Percentiles rank a stretch among this genome's conserved stretches.
phyloP scores from a whole-genome alignment of 2,329 filamentous ascomycete species.

The Coleophoma crateriformis region DNA sequence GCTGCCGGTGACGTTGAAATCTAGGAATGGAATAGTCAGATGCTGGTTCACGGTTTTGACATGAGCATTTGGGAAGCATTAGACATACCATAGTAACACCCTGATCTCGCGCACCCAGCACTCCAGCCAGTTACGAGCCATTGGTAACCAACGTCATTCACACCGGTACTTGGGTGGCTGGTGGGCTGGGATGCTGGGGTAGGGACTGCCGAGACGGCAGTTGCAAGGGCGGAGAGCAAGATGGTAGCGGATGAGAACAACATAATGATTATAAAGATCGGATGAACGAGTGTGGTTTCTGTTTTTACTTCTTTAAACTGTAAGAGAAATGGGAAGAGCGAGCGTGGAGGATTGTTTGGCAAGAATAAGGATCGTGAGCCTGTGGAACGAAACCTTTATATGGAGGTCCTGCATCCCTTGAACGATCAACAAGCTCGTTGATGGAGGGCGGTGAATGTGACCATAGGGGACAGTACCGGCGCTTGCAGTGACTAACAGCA shows the following conservation, averaged over 20 bases:
- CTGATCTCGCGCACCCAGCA: constrained; percentile 5
- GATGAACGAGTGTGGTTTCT: too few species aligned
- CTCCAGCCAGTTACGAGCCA: constrained; percentile 8
- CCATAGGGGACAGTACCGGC: too few species aligned
- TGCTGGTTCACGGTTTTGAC: background rate
- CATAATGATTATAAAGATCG: too few species aligned
- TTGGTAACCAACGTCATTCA: constrained; percentile 3
- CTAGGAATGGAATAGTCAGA: background rate
- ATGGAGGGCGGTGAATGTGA: too few species aligned
- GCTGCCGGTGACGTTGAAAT: constrained; percentile 8
- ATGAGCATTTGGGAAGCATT: background rate
- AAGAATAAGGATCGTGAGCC: too few species aligned
- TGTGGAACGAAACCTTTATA: too few species aligned
- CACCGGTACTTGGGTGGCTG: background rate
- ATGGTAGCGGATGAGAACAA: background rate
- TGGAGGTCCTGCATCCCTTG: too few species aligned
- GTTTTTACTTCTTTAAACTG: too few species aligned
- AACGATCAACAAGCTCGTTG: too few species aligned
- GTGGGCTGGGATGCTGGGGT: background rate
- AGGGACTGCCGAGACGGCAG: constrained; percentile 2
- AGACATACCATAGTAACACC: constrained; percentile 6
- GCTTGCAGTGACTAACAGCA: too few species aligned
- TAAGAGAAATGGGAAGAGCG: too few species aligned
- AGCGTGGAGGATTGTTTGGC: too few species aligned
- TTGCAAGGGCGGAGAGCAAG: constrained; percentile 2